phyloP scores from a whole-genome alignment of 768 basidiomycete species.

The Xanthoconium stramineum region DNA sequence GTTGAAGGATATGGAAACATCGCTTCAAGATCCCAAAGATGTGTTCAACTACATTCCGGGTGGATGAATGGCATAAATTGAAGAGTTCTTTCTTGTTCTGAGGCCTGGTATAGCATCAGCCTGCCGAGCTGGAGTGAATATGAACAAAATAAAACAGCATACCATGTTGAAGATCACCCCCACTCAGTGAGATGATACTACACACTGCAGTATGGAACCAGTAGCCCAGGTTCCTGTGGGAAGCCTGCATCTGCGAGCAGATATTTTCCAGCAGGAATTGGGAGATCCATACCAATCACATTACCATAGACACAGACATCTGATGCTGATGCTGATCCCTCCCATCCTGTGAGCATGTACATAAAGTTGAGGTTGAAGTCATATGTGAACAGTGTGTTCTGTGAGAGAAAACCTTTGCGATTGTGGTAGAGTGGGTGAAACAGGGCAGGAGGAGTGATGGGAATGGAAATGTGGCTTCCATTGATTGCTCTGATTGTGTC shows the following conservation, averaged over 20 bases:
- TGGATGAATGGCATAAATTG: too few relatives aligned
- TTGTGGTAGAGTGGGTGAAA: neutral
- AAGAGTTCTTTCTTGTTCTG: too few relatives aligned
- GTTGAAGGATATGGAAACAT: too few relatives aligned
- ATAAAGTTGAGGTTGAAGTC: neutral
- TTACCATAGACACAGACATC: neutral
- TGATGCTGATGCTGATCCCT: neutral
- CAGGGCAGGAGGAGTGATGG: neutral
- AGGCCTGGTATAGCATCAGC: too few relatives aligned
- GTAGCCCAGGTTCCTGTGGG: neutral
- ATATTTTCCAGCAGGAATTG: neutral
- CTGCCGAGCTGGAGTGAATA: too few relatives aligned
- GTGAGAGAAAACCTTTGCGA: neutral
- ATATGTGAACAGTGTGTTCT: neutral
- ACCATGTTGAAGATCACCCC: too few relatives aligned
- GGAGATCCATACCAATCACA: neutral
- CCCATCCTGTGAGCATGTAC: neutral
- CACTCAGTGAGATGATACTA: neutral
- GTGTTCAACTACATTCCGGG: too few relatives aligned
- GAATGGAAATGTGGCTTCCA: neutral
- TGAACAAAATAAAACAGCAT: too few relatives aligned
- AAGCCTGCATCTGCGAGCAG: neutral
- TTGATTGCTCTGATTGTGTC: neutral
- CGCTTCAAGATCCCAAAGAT: too few relatives aligned
- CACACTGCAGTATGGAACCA: neutral